A percentile compares a stretch with the other conserved stretches of the same genome.
Evolutionary conservation across 2,329 filamentous ascomycete genomes (phyloP).

Genomic region (Diaporthe sp.): DNA sequence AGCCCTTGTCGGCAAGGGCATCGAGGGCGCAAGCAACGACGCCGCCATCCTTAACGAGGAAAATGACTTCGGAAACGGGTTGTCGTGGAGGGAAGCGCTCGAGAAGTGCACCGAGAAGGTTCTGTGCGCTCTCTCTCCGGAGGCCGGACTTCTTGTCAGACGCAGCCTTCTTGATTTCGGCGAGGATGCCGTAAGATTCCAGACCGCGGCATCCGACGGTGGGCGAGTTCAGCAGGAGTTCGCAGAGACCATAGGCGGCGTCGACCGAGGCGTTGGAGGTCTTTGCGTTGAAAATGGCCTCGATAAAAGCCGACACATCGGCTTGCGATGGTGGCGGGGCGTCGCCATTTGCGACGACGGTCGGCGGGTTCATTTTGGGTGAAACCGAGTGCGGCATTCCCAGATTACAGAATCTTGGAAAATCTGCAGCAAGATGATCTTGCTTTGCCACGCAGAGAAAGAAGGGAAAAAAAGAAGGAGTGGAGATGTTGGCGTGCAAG

Average conservation of each 20-base stretch:
- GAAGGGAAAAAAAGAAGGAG: constrained; percentile 30
- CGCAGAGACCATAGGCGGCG: constrained; percentile 72
- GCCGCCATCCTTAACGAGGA: constrained; percentile 84
- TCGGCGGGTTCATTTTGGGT: constrained; percentile 42
- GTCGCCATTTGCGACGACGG: constrained; percentile 42
- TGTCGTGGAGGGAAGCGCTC: constrained; percentile 87
- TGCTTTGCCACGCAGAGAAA: constrained; percentile 9
- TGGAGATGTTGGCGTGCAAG: constrained; percentile 38
- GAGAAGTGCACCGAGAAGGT: constrained; percentile 92
- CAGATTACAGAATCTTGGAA: constrained; percentile 25
- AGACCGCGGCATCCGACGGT: constrained; percentile 66
- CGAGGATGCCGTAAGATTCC: constrained; percentile 64
- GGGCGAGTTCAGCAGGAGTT: constrained; percentile 64
- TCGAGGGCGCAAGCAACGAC: constrained; percentile 83
- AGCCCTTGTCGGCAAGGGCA: constrained; percentile 88
- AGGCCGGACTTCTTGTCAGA: constrained; percentile 93
- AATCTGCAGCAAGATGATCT: constrained; percentile 7
- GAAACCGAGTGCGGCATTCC: constrained; percentile 43
- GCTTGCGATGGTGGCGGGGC: constrained; percentile 71
- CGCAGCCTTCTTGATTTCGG: constrained; percentile 78
- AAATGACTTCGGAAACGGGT: constrained; percentile 82
- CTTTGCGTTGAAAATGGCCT: constrained; percentile 76
- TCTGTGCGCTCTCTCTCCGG: constrained; percentile 91
- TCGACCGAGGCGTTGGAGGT: constrained; percentile 78
- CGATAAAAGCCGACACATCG: constrained; percentile 74